A percentile compares a stretch with the other conserved stretches of the same genome.
Evolutionary conservation across 495 filamentous ascomycete genomes (phyloP).

Genomic region (Podospora bellae-mahoneyi): DNA sequence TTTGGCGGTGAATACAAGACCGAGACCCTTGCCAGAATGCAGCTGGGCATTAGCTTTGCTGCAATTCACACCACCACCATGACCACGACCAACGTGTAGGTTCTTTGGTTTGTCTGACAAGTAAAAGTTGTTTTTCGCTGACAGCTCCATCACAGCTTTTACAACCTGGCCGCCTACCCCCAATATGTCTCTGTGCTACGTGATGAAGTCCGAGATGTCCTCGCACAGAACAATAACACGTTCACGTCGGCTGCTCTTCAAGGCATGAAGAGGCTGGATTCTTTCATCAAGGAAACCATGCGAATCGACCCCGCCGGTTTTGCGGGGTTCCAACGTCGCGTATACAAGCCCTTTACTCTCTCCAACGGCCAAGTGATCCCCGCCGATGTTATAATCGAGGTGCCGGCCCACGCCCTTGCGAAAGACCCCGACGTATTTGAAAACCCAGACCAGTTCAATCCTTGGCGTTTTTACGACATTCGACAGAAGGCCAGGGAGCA

Average conservation of each 20-base stretch:
- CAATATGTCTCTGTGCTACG: conserved; percentile 48
- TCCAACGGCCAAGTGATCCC: conserved; percentile 42
- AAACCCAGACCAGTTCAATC: conserved; percentile 44
- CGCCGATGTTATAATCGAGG: conserved; percentile 35
- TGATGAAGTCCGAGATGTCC: conserved; percentile 47
- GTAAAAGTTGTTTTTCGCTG: neutral
- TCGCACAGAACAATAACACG: conserved; percentile 28
- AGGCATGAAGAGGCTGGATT: conserved; percentile 37
- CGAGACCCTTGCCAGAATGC: conserved; percentile 32
- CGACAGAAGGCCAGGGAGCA: conserved; percentile 36
- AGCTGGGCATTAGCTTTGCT: conserved; percentile 46
- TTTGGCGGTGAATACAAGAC: conserved; percentile 18
- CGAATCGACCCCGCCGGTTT: conserved; percentile 22
- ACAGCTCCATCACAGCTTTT: conserved; percentile 18
- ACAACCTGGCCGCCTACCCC: conserved; percentile 42
- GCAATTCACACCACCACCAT: conserved; percentile 45
- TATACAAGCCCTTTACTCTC: conserved; percentile 39
- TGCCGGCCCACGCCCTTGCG: conserved; percentile 38
- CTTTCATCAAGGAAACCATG: conserved; percentile 37
- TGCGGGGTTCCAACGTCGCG: conserved; percentile 37
- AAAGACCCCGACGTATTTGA: conserved; percentile 31
- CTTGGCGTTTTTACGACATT: conserved; percentile 47
- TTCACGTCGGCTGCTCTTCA: conserved; percentile 33
- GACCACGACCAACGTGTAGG: conserved; percentile 12
- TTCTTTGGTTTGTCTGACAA: neutral